These are phyloP conservation scores for Aureobasidium uvarum DNA, from an alignment of 2,329 filamentous ascomycete genomes.

Conservation along the genomic window DNA sequence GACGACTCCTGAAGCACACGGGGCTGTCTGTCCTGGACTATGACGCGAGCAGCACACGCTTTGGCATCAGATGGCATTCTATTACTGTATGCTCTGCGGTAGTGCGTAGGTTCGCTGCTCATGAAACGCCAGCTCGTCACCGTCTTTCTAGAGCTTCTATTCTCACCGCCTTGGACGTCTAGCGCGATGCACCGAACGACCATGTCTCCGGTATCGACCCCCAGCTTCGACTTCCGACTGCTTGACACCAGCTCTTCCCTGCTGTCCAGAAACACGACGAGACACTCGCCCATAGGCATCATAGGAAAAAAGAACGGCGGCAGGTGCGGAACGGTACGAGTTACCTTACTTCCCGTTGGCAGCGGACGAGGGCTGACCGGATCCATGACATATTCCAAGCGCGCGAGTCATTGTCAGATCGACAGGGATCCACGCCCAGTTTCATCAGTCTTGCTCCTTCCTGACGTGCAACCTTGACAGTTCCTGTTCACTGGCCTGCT, in stretches of 20 bases:
- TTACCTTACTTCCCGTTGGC: conserved; percentile 3
- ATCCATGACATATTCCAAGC: not conserved
- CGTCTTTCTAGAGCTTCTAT: conserved; percentile 19
- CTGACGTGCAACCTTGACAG: not conserved
- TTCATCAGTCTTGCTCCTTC: not conserved
- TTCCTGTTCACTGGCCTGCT: not conserved
- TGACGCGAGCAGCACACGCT: conserved; percentile 3
- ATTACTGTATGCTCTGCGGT: conserved; percentile 6
- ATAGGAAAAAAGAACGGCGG: not conserved
- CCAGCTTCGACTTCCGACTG: not conserved
- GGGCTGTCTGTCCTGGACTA: not conserved
- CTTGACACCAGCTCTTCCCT: not conserved
- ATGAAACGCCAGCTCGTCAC: conserved; percentile 20
- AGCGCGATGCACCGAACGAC: conserved; percentile 5
- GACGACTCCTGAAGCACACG: not conserved
- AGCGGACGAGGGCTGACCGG: not conserved
- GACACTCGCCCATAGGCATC: not conserved
- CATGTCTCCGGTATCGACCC: not conserved
- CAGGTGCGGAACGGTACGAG: conserved; percentile 19
- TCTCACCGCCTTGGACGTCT: conserved; percentile 21
- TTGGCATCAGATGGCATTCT: not conserved
- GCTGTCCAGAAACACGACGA: not conserved
- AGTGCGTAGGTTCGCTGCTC: not conserved
- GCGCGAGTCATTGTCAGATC: conserved; percentile 19
- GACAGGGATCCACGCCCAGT: conserved; percentile 5